Conservation (phyloP, 2,329 filamentous ascomycete species). For the Bipolaris bicolor region DNA sequence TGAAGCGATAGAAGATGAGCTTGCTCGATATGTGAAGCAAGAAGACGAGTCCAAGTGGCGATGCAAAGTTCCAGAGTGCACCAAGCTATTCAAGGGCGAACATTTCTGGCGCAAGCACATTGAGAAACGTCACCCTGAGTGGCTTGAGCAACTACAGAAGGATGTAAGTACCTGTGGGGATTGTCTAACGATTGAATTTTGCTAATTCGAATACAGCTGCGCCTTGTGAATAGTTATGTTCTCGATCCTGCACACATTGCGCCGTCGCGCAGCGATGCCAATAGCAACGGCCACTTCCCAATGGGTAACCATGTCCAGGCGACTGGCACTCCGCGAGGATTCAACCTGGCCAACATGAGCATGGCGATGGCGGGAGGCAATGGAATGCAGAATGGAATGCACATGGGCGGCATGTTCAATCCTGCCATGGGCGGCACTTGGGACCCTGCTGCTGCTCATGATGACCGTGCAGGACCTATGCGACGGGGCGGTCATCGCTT, state of each 20-base stretch:
- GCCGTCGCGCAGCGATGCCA: constrained; percentile 89
- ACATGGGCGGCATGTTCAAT: constrained; percentile 57
- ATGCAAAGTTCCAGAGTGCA: constrained; percentile 94
- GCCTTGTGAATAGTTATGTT: constrained; percentile 92
- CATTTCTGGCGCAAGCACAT: constrained; percentile 98
- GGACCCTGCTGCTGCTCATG: constrained; percentile 57
- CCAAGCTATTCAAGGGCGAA: constrained; percentile 95
- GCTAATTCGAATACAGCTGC: constrained; percentile 63
- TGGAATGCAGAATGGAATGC: constrained; percentile 51
- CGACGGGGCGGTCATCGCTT: constrained; percentile 49
- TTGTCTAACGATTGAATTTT: not conserved
- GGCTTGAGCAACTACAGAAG: constrained; percentile 77
- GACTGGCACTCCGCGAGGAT: constrained; percentile 86
- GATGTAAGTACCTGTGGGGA: constrained; percentile 67
- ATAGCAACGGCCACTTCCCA: constrained; percentile 94
- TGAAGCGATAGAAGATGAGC: constrained; percentile 84
- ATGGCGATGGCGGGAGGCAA: constrained; percentile 65
- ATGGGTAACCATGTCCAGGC: constrained; percentile 72
- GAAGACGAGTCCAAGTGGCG: constrained; percentile 97
- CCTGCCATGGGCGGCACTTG: constrained; percentile 57
- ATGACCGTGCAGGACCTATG: constrained; percentile 52
- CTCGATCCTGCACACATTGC: constrained; percentile 94
- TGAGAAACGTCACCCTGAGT: constrained; percentile 92
- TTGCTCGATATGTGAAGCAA: constrained; percentile 89
- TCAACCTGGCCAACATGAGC: constrained; percentile 78